Evolutionary conservation across 2,329 filamentous ascomycete genomes (phyloP), one percentile per base, ranked within the genome.

Genomic region (Monosporascus sp.): DNA sequence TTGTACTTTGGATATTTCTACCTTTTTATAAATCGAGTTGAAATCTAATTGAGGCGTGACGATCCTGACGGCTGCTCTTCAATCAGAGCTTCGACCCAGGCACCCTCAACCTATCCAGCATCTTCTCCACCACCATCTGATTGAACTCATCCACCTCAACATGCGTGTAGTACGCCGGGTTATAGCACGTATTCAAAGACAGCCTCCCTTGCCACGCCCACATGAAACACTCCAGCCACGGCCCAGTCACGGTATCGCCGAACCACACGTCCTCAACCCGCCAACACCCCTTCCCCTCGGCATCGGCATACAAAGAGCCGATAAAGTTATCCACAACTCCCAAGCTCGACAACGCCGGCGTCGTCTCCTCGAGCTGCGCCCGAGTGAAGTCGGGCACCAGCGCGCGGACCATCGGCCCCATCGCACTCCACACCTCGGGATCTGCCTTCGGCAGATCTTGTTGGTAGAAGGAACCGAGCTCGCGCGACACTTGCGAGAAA

Each of bases 221-320:
- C 53, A 55, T 55, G 51, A 55, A 55, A 40, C 48, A 50, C 50
- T 55, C 53, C 15, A 55, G 31, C 53, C 53, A 55, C 3, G 53
- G 53, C 20, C 53, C 53, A 18, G 47, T 55, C 40, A 55, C 53
- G 2, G 53, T 55, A 43, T 55, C 48, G 3, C 50, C 50, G 35
- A 55, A 50, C 53, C 53, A 55, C 17, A 53, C 47, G 20, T 55
- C 20, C 31, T 48, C 40, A 24, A 55, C 17, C 38, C 28, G 37
- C 53, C 53, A 55, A 18, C 1, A 22, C 15, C 53, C 53, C 20
- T 49, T 49, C 5, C 50, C 53, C 7, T 53, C 46, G 1, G 46
- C 40, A 31, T 55, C 53, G 14, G 48, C 47, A 18, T 55, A 55
- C 28, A 24, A n/a, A 20, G 50, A 50, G 14, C 31, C 43, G 18